Evolutionary conservation across 2,329 filamentous ascomycete genomes (phyloP), one percentile per base, ranked within the genome.

Genomic region (Paraphaeosphaeria sporulosa): DNA sequence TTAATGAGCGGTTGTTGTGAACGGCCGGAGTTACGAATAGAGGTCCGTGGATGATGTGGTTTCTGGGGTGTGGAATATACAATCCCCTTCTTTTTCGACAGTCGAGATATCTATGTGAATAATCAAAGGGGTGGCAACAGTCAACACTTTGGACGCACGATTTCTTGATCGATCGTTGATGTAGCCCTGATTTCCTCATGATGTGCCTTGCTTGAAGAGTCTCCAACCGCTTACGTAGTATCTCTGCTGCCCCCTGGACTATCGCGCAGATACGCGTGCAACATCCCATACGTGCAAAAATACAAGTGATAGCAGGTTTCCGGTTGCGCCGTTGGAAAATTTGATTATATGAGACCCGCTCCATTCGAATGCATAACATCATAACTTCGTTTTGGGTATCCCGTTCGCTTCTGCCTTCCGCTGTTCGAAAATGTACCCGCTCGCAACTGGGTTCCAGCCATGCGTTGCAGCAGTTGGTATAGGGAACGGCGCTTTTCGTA

Each of bases 401-500:
- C 57, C 58, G 5, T 54, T 54, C 0, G 30, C 55, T 12, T 55
- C 57, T 13, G 48, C 58, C 40, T 55, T 73, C 58, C 63, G 62
- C 38, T 69, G 68, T 61, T 77, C 74, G 60, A 69, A 58, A 30
- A 78, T 66, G 55, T 83, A 83, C 1, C 81, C 81, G 30, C 75
- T 78, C 10, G 81, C 81, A 2, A 79, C 80, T 4, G 81, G 81
- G 65, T 69, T 81, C 62, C 76, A 75, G 1, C 72, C 75, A 23
- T 74, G 72, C 46, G 75, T 75, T 13, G 71, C 68, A 34, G 68
- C 62, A 17, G 75, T 64, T 13, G 77, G 78, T 59, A 81, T 67
- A 0, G 79, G 72, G 23, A 83, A 80, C 5, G 87, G 84, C 2
- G 85, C 82, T 67, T 84, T 86, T 59, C 84, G 85, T 53, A 92